These are phyloP conservation scores for Penicillium desertorum DNA, from an alignment of 495 filamentous ascomycete genomes.

Conservation along the genomic window DNA sequence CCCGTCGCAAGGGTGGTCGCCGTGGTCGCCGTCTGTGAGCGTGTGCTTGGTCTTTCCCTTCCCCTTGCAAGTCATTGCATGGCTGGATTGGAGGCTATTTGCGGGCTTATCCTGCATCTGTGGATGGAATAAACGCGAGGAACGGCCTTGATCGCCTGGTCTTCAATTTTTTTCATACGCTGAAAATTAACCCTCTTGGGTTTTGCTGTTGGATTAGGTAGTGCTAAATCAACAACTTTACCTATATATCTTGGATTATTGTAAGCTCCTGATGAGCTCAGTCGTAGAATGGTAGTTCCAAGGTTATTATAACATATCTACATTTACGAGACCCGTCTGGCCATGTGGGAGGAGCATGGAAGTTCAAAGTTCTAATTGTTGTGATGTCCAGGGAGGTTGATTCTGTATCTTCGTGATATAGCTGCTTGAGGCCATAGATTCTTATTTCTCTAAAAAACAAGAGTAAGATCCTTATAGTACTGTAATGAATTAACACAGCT, in stretches of 20 bases:
- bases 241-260: slow-evolving; percentile 3
- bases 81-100: slow-evolving; percentile 40
- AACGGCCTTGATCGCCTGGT: slow-evolving; percentile 58
- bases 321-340: neutral
- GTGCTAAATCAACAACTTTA: slow-evolving; percentile 29
- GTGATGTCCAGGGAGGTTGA: neutral
- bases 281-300: slow-evolving; percentile 1
- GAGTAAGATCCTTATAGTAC: neutral
- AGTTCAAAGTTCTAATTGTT: neutral
- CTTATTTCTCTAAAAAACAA: no score
- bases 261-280: neutral
- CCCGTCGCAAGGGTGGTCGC: slow-evolving; percentile 98
- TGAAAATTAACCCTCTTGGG: slow-evolving; percentile 36
- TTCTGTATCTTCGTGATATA: no score
- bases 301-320: neutral
- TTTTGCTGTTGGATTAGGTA: slow-evolving; percentile 26
- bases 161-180: slow-evolving; percentile 51
- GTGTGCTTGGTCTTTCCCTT: slow-evolving; percentile 34
- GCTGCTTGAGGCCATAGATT: no score
- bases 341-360: slow-evolving; percentile 6
- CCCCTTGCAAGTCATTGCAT: slow-evolving; percentile 30
- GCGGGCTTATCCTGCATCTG: slow-evolving; percentile 42
- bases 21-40: slow-evolving; percentile 98
- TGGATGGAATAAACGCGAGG: slow-evolving; percentile 60
- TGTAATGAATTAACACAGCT: no score